A percentile compares a stretch with the other conserved stretches of the same genome.
phyloP scores from a whole-genome alignment of 169 alveolate species.

The Miamiensis avidus region DNA sequence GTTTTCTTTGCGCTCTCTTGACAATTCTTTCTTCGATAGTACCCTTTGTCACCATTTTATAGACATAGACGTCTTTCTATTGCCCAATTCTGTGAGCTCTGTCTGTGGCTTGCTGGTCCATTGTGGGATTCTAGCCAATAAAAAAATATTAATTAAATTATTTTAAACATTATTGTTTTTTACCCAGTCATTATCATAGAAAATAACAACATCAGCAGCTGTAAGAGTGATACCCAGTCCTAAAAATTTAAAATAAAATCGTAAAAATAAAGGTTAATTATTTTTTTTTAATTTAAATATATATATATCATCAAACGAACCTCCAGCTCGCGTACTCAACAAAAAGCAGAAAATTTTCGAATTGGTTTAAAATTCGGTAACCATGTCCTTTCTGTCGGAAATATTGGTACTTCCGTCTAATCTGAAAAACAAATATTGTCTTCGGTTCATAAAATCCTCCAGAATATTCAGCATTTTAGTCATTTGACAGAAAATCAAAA shows the following conservation, averaged over 20 bases:
- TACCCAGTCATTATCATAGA: constrained; percentile 99
- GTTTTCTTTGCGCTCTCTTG: constrained; percentile 92
- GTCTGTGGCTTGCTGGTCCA: constrained; percentile 99
- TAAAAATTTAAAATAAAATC: no score
- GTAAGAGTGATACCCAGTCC: constrained; percentile 94
- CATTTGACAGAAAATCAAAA: constrained; percentile 83
- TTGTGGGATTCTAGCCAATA: constrained; percentile 84
- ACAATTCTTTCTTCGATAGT: constrained; percentile 99
- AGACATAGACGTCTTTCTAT: constrained; percentile 96
- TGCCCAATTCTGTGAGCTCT: constrained; percentile 99
- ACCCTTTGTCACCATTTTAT: constrained; percentile 95
- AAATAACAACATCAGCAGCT: constrained; percentile 98
- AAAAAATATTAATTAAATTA: constrained; percentile 75
- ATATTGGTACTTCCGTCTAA: constrained; percentile 84
- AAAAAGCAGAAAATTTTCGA: constrained; percentile 85
- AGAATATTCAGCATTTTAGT: constrained; percentile 84
- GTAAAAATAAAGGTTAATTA: no score
- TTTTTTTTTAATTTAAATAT: no score
- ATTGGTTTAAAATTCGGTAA: constrained; percentile 79
- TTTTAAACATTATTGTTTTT: no score
- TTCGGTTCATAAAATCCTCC: constrained; percentile 80
- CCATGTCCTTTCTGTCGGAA: constrained; percentile 83
- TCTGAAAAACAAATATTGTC: constrained; percentile 73
- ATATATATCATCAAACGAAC: no score
- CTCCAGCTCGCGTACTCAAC: constrained; percentile 93